phyloP scores from a whole-genome alignment of 371 early-diverging fungal genomes.

The Syncephalastrum sp. region DNA sequence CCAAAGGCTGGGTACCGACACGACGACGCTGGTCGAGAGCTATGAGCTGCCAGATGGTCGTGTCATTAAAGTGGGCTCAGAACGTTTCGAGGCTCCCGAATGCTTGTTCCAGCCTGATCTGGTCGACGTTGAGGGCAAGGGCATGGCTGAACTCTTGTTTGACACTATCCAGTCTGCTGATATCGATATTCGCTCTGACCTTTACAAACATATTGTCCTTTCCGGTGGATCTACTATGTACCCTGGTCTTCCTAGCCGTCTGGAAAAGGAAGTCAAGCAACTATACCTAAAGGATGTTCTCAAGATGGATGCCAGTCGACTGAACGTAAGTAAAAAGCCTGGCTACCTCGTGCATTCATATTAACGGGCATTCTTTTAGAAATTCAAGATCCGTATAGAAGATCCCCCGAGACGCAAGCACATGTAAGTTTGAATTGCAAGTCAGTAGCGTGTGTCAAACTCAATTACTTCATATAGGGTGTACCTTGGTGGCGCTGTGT shows the following conservation, averaged over 20 bases:
- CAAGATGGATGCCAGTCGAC: constrained; percentile 78
- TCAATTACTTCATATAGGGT: constrained; percentile 48
- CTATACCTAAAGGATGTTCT: constrained; percentile 88
- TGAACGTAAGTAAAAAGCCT: constrained; percentile 62
- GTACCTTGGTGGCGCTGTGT: constrained; percentile 96
- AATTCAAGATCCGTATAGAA: constrained; percentile 96
- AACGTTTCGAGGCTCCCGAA: constrained; percentile 97
- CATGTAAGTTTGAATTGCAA: constrained; percentile 48
- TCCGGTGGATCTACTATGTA: constrained; percentile 99
- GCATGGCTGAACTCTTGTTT: constrained; percentile 94
- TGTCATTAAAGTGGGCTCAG: constrained; percentile 96
- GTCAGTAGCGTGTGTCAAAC: not conserved
- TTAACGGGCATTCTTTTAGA: constrained; percentile 44
- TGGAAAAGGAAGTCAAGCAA: constrained; percentile 98
- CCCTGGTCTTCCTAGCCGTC: constrained; percentile 92
- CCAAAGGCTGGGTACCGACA: constrained; percentile 93
- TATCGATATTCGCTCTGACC: constrained; percentile 89
- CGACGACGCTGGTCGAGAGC: constrained; percentile 92
- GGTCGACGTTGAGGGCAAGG: constrained; percentile 90
- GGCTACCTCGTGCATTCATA: not conserved
- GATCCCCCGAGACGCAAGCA: constrained; percentile 98
- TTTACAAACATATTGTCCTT: constrained; percentile 95
- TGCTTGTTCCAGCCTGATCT: constrained; percentile 97
- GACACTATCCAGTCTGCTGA: constrained; percentile 90
- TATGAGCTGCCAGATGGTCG: constrained; percentile 99